Evolutionary conservation across 1,284 basidiomycete genomes (phyloP), one percentile per base, ranked within the genome.

Genomic region (Ustilago nuda): DNA sequence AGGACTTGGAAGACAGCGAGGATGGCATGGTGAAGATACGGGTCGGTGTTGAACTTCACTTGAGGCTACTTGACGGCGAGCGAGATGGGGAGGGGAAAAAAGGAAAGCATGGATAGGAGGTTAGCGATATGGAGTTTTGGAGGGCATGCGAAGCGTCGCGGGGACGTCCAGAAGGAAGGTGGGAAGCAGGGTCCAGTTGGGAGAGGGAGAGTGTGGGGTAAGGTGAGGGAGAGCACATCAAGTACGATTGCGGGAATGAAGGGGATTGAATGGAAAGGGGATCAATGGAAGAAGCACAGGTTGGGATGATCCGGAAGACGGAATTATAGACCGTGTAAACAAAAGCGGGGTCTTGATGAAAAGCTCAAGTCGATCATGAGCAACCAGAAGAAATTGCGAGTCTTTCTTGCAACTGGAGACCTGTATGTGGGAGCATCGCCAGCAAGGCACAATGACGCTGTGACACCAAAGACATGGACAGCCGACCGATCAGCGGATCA

Each of bases 1-100:
- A 78, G 48, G 71, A 77, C 51, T 73, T 74, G 17, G 72, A 76
- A 15, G 72, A 71, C 45, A 74, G 30, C 8, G 76, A 75, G 27
- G 65, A 33, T n/a, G 72, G 64, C 72, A 78, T 78, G 8, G 11
- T 71, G 58, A 11, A 30, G 35, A 39, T n/a, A 30, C 17, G 51
- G 33, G 27, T 32, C 4, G 36, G 37, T 37, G 23, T 33, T 11
- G n/a, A 35, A 30, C 37, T 54, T 51, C 23, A 41, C 51, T 43
- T 37, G 8, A 36, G 52, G 17, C 58, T 70, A 48, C 45, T 13
- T 9, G 69, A 6, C 5, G 32, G 13, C 15, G 37, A 50, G 51
- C 6, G 23, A 27, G 23, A 3, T 27, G 2, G 2, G 55, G 56
- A 23, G 19, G 15, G 33, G 17, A 39, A 30, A 23, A 23, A 27